Conservation (phyloP, 352 stramenopile genomes). For the Elongisporangium senticosum region DNA sequence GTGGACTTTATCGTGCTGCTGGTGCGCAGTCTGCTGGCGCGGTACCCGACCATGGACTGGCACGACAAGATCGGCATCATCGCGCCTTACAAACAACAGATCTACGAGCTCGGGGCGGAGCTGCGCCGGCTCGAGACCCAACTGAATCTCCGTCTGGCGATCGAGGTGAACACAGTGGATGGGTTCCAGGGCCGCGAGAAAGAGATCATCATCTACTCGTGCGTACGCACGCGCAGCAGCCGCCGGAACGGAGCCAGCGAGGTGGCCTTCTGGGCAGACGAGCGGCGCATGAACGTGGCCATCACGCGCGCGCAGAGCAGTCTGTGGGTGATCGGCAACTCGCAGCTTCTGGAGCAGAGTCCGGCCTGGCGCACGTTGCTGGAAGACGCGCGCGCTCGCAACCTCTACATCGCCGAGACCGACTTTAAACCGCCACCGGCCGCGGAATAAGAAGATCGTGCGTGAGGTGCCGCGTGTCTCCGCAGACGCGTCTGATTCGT, state of each 20-base stretch:
- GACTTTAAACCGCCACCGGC: slow-evolving; percentile 1
- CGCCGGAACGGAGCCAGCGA: slow-evolving; percentile 22
- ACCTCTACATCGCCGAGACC: slow-evolving; percentile 37
- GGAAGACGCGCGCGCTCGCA: slow-evolving; percentile 46
- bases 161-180: slow-evolving; percentile 95
- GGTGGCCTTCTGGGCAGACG: slow-evolving; percentile 92
- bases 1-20: slow-evolving; percentile 82
- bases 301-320: slow-evolving; percentile 96
- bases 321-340: slow-evolving; percentile 85
- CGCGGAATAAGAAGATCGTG: not conserved
- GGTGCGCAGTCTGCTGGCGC: slow-evolving; percentile 86
- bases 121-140: slow-evolving; percentile 59
- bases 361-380: slow-evolving; percentile 64
- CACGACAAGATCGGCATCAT: slow-evolving; percentile 96
- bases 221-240: slow-evolving; percentile 92
- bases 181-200: slow-evolving; percentile 97
- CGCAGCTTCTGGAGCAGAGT: slow-evolving; percentile 59
- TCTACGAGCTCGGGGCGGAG: slow-evolving; percentile 84
- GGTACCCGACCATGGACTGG: slow-evolving; percentile 65
- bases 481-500: not conserved
- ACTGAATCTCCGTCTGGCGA: slow-evolving; percentile 28
- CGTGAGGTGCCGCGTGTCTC: not conserved
- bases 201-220: slow-evolving; percentile 97
- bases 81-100: slow-evolving; percentile 98
- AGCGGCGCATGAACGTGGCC: slow-evolving; percentile 98